These are phyloP conservation scores for Volvox reticuliferus DNA, from an alignment of 139 green algal genomes.

Conservation along the genomic window DNA sequence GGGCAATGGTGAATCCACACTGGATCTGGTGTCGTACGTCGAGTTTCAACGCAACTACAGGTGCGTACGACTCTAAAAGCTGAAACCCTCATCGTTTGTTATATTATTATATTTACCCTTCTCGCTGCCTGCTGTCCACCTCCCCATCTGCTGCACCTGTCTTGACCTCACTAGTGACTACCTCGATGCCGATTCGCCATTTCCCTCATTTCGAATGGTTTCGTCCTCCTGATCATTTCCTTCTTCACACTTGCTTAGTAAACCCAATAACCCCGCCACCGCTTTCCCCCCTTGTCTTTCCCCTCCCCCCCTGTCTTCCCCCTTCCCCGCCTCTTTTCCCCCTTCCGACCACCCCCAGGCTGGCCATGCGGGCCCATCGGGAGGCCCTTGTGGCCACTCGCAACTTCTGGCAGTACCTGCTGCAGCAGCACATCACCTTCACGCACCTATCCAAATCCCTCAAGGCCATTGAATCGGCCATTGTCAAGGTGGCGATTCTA, in stretches of 20 bases:
- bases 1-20: conserved; percentile 44
- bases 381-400: conserved; percentile 59
- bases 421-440: conserved; percentile 58
- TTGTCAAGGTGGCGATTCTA: conserved; percentile 21
- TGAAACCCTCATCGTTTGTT: not conserved
- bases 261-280: no score
- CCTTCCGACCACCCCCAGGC: not conserved
- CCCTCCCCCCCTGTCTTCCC: not conserved
- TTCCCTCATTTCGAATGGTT: no score
- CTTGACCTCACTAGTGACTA: no score
- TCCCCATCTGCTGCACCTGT: no score
- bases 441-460: conserved; percentile 45
- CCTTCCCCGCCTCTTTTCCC: not conserved
- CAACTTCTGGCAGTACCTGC: conserved; percentile 64
- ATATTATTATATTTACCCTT: not conserved
- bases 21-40: conserved; percentile 68
- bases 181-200: no score
- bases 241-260: no score
- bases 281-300: not conserved
- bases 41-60: conserved; percentile 62
- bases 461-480: conserved; percentile 33
- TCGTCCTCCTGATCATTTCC: no score
- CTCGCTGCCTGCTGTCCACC: not conserved
- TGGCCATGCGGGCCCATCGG: conserved; percentile 35
- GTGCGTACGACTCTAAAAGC: not conserved